Base-by-base conservation (phyloP, 495 filamentous ascomycete genomes). In the Aspergillus haitiensis region DNA sequence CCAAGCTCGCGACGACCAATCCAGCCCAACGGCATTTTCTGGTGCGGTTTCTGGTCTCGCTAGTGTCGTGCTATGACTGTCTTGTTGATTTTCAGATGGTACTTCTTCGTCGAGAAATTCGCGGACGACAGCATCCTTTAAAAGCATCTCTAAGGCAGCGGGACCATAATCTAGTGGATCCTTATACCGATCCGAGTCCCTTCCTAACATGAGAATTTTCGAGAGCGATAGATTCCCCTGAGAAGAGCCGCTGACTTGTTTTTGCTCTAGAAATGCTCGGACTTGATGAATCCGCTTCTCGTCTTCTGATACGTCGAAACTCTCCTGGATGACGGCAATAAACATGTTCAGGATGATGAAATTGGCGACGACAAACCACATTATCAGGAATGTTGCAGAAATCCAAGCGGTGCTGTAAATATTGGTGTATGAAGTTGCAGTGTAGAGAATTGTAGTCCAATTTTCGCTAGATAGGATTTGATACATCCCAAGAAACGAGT, bases 341-440 rank as follows among this genome's bases (percentile, higher is more conserved):
- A 99, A 99, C 94, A 99, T 99, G 70, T 97, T 99, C 79, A 99
- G 78, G 47, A 98, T 83, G 76, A 99, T 97, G 69, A 98, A 97
- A 67, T 92, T 95, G 31, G 90, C 83, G 16, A 99, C 82, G 62
- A 97, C 93, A 70, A 96, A 97, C 94, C 94, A 99, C 59, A 92
- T 76, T 53, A 96, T 88, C 65, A 98, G 81, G 68, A 99, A 99
- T 4, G 89, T 82, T 39, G 95, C 93, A 11, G 90, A 92, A 48
- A 97, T 92, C 95, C 95, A 99, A n/a, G 88, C 82, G 7, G 90
- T 93, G 44, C 82, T 78, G 58, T 77, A 84, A 0, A 62, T 39
- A 6, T 70, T 77, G 2, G 90, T 86, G 60, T 84, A 86, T 32
- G 79, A 68, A 2, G 93, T 96, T 49, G 89, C 84, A 67, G 84